Base-by-base conservation (phyloP, 2,329 filamentous ascomycete species). In the Alternaria alternata region DNA sequence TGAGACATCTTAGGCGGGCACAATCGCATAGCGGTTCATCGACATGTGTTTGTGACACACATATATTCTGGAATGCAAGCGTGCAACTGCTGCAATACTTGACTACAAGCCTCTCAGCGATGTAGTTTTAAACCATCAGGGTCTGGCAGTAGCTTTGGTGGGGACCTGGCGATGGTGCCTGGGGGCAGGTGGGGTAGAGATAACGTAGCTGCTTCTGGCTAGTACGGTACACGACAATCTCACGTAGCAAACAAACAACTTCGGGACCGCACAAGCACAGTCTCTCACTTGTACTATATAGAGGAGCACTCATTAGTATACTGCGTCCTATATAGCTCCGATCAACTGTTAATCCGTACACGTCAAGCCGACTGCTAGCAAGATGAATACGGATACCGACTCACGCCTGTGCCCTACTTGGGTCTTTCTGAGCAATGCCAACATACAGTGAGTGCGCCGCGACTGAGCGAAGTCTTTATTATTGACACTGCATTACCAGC, bases 361-460 rank as follows among this genome's bases (percentile, higher is more conserved):
- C 16, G 16, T 30, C 16, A 11, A 47, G 14, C 16, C 30, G 43
- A 24, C 26, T 30, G 16, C 20, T 16, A n/a, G 16, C 22, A 5
- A 47, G 26, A 47, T 47, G 43, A 14, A 20, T 47, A 7, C 34
- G 42, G 36, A 56, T 43, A 22, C 34, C 42, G 26, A 46, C 16
- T 7, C 4, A 47, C 53, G 47, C 7, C 34, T 61, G 11, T 65
- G 63, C 28, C 60, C 57, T n/a, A 57, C 63, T 38, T 64, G 62
- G 58, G 42, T 64, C 46, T 61, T 60, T 38, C 48, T 60, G 4
- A 59, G 38, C 28, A 59, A 51, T 44, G 43, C 57, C 46, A 66
- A 68, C 41, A 56, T 68, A 22, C 61, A 66, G 64, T 67, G 58
- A 36, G 60, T 59, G 18, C 53, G 9, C 44, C 16, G 43, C 28